A percentile compares a stretch with the other conserved stretches of the same genome.
phyloP scores from a whole-genome alignment of 2,329 filamentous ascomycete species.

The Fusarium sp. region DNA sequence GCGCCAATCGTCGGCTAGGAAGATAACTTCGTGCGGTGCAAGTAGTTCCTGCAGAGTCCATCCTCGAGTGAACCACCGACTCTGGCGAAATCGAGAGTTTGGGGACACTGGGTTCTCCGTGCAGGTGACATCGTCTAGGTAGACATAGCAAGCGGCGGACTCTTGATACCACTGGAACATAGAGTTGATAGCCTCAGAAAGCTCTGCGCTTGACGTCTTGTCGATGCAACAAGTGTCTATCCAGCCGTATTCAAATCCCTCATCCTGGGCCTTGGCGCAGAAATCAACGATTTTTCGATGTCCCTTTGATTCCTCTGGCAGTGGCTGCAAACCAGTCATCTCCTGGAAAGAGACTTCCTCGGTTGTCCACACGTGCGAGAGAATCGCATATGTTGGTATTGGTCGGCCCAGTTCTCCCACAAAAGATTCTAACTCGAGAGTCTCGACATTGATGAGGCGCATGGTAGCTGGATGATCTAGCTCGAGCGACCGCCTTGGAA shows the following conservation, averaged over 20 bases:
- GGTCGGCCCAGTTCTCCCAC: conserved; percentile 7
- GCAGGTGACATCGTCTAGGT: conserved; percentile 1
- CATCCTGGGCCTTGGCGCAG: conserved; percentile 10
- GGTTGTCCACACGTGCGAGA: conserved; percentile 21
- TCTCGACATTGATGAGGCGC: conserved; percentile 28
- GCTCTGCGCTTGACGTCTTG: conserved; percentile 26
- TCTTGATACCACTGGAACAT: conserved; percentile 25
- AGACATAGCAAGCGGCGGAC: conserved; percentile 19
- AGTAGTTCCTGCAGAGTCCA: conserved; percentile 27
- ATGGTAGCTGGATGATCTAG: neutral
- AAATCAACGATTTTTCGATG: conserved; percentile 26
- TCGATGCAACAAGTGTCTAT: conserved; percentile 29
- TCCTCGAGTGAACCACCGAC: conserved; percentile 20
- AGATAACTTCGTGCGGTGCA: conserved; percentile 24
- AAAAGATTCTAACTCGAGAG: conserved; percentile 21
- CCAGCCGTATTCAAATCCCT: conserved; percentile 30
- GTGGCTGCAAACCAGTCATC: neutral
- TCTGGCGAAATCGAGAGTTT: conserved; percentile 6
- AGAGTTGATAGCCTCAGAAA: conserved; percentile 17
- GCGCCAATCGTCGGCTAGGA: neutral
- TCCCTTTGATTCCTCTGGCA: conserved; percentile 2
- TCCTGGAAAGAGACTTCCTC: conserved; percentile 12
- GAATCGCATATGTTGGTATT: conserved; percentile 16
- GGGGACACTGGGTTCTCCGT: neutral
- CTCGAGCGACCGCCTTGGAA: neutral